A percentile compares a stretch with the other conserved stretches of the same genome.
These are phyloP conservation scores for Zoysia pacifica DNA, from an alignment of 176 grass and related monocot species.

Conservation along the genomic window DNA sequence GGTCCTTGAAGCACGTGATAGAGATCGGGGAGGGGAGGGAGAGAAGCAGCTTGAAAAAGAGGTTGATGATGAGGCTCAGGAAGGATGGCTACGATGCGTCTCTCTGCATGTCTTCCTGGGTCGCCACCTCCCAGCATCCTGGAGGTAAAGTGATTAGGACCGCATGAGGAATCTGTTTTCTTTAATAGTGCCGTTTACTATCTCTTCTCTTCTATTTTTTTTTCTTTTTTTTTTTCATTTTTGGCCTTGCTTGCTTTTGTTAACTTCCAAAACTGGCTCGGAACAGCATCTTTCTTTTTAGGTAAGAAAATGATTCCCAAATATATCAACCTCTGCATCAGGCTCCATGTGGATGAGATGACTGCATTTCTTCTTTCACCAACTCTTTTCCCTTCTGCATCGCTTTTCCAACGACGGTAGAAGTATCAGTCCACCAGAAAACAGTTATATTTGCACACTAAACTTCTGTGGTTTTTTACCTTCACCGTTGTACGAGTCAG, in stretches of 20 bases:
- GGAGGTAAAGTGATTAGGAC: slow-evolving; percentile 50
- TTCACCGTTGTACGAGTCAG: no score
- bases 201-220: neutral
- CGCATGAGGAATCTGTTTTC: no score
- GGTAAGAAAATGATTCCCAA: slow-evolving; percentile 35
- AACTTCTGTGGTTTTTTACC: no score
- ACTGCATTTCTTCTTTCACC: neutral
- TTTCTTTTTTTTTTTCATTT: slow-evolving; percentile 36
- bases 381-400: neutral
- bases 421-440: neutral
- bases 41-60: slow-evolving; percentile 54
- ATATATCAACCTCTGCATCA: slow-evolving; percentile 27
- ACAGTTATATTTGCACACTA: neutral
- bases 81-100: slow-evolving; percentile 72
- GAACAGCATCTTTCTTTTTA: slow-evolving; percentile 49
- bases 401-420: neutral
- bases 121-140: slow-evolving; percentile 51
- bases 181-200: no score
- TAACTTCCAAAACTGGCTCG: slow-evolving; percentile 26
- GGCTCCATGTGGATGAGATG: slow-evolving; percentile 3
- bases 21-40: slow-evolving; percentile 53
- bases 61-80: slow-evolving; percentile 64
- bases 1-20: slow-evolving; percentile 47
- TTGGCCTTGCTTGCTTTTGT: slow-evolving; percentile 9
- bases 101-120: slow-evolving; percentile 70